A percentile compares a stretch with the other conserved stretches of the same genome.
phyloP scores from a whole-genome alignment of 2,329 filamentous ascomycete genomes.

The Pyrenophora teres region DNA sequence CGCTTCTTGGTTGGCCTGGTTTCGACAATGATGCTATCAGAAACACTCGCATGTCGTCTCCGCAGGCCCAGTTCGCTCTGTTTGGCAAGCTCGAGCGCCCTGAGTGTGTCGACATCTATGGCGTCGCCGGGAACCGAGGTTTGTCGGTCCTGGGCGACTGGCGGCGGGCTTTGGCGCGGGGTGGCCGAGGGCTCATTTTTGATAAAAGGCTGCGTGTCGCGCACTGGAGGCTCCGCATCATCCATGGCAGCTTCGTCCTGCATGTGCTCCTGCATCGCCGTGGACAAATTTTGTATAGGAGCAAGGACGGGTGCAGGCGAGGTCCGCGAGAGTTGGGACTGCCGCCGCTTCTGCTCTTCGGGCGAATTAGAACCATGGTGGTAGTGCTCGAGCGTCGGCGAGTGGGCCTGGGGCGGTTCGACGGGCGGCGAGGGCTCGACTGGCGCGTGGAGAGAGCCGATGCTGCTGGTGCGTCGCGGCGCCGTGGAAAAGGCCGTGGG shows the following conservation, averaged over 20 bases:
- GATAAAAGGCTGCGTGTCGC: constrained; percentile 35
- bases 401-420: constrained; percentile 42
- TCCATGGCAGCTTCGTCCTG: constrained; percentile 25
- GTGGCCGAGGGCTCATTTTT: constrained; percentile 50
- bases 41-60: constrained; percentile 41
- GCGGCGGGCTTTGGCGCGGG: constrained; percentile 44
- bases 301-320: constrained; percentile 47
- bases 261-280: constrained; percentile 27
- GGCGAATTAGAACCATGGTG: constrained; percentile 53
- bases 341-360: constrained; percentile 49
- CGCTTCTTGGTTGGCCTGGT: constrained; percentile 51
- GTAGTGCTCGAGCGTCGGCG: constrained; percentile 55
- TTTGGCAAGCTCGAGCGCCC: constrained; percentile 52
- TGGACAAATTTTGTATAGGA: constrained; percentile 46
- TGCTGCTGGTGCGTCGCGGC: constrained; percentile 43
- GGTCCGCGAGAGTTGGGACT: constrained; percentile 38
- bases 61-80: constrained; percentile 52
- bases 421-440: constrained; percentile 49
- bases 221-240: no score
- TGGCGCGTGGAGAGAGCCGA: constrained; percentile 39
- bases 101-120: constrained; percentile 48
- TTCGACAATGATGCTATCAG: constrained; percentile 49
- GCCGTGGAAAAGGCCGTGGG: constrained; percentile 36
- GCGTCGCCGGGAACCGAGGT: constrained; percentile 25
- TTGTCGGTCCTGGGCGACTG: constrained; percentile 29